Conservation (phyloP, 139 green algal genomes). For the Chlamydomonas applanata region DNA sequence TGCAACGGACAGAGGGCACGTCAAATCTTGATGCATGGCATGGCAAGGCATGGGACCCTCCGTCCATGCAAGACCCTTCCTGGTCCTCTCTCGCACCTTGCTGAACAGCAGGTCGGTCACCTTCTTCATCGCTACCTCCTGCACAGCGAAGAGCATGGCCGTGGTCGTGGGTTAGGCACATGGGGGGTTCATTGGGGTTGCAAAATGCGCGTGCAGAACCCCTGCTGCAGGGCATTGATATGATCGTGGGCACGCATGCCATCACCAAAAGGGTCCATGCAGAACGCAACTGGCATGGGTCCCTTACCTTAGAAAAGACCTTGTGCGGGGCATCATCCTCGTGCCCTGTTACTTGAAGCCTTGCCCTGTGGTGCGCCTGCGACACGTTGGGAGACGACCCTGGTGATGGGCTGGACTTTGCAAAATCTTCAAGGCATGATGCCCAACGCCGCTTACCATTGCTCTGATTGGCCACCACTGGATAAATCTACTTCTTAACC, state of each 20-base stretch:
- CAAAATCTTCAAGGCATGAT: no score
- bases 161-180: neutral
- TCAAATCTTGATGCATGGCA: no score
- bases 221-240: neutral
- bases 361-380: constrained; percentile 5
- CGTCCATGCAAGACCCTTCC: no score
- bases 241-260: no score
- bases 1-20: no score
- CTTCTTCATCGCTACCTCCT: constrained; percentile 25
- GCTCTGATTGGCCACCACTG: no score
- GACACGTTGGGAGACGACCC: no score
- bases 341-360: neutral
- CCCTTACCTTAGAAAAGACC: constrained; percentile 15
- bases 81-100: neutral
- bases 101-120: constrained; percentile 18
- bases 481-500: no score
- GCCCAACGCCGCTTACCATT: no score
- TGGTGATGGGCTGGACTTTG: no score
- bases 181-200: neutral
- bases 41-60: no score
- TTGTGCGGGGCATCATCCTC: constrained; percentile 13
- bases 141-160: neutral
- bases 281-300: neutral
- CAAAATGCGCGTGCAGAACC: neutral
- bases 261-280: no score